Percentiles rank a stretch among this genome's conserved stretches.
These are phyloP conservation scores for Ophiostoma quercus DNA, from an alignment of 2,329 filamentous ascomycete genomes.

Conservation along the genomic window DNA sequence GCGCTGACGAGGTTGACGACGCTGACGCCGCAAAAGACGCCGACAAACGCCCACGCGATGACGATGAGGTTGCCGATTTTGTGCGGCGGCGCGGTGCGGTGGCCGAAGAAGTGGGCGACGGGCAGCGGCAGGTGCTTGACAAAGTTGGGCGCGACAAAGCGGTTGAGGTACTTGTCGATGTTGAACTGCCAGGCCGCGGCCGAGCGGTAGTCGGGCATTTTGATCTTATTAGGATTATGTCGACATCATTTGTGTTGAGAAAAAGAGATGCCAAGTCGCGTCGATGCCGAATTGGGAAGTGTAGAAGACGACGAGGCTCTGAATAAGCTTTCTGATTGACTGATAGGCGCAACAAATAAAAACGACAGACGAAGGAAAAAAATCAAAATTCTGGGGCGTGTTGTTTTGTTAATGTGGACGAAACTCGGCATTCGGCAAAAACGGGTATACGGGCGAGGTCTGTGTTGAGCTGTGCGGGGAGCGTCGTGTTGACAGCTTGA, in stretches of 20 bases:
- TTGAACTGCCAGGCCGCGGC: conserved; percentile 54
- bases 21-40: conserved; percentile 57
- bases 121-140: conserved; percentile 59
- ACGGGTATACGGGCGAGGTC: background rate
- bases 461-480: background rate
- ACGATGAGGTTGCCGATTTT: conserved; percentile 54
- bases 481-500: background rate
- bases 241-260: background rate
- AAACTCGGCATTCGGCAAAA: background rate
- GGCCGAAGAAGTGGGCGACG: conserved; percentile 63
- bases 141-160: conserved; percentile 59
- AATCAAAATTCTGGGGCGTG: background rate
- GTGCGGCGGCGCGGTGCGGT: conserved; percentile 42
- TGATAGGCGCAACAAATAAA: background rate
- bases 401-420: background rate
- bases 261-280: background rate
- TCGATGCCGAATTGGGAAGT: background rate
- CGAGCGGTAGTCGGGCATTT: conserved; percentile 11
- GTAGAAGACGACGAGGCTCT: background rate
- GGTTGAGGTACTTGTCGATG: conserved; percentile 72
- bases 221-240: background rate
- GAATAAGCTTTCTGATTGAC: background rate
- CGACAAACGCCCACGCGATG: conserved; percentile 59
- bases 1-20: conserved; percentile 54
- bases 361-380: background rate